Base-by-base conservation (phyloP, 2,329 filamentous ascomycete genomes). In the Talaromyces rugulosus region DNA sequence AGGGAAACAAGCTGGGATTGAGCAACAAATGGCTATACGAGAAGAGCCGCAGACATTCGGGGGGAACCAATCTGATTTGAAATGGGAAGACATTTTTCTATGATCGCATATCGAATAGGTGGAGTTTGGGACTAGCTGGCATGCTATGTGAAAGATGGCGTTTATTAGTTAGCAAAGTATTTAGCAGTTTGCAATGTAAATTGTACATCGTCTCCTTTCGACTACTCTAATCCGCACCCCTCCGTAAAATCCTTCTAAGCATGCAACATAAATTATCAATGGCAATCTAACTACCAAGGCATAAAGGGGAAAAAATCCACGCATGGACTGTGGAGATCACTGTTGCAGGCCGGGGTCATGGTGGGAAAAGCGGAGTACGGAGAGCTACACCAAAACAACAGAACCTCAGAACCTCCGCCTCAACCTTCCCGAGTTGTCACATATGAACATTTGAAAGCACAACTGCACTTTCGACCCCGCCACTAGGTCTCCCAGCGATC, bases 21-120 rank as follows among this genome's bases (percentile, higher is more conserved):
- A 97, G 94, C 76, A 96, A 87, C 79, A 96, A 95, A 78, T 98
- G 94, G 94, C 77, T 97, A 63, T 98, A 96, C 72, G 92, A 97
- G 76, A 91, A 88, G 77, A 89, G 90, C 58, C 70, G 74, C 51
- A 70, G 73, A 31, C 66, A 76, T 28, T 78, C 75, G 40, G 69
- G 75, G 12, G 75, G 73, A 63, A 75, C 74, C 59, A 73, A 30
- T 30, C 34, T 62, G 33, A 62, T 59, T 31, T 62, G 42, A 59
- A 27, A 47, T 27, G 18, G 52, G 16, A 11, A 55, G n/a, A 9
- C 1, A 33, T 9, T 3, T 2, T 31, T 34, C 16, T 27, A 40
- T 31, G n/a, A 47, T 56, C 42, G 61, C 57, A 59, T 59, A 33
- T 57, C 23, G 27, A 52, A 31, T 42, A 57, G 16, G 52, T 44